These are phyloP conservation scores for Pseudopediastrum boryanum DNA, from an alignment of 139 green algal genomes.

Conservation along the genomic window DNA sequence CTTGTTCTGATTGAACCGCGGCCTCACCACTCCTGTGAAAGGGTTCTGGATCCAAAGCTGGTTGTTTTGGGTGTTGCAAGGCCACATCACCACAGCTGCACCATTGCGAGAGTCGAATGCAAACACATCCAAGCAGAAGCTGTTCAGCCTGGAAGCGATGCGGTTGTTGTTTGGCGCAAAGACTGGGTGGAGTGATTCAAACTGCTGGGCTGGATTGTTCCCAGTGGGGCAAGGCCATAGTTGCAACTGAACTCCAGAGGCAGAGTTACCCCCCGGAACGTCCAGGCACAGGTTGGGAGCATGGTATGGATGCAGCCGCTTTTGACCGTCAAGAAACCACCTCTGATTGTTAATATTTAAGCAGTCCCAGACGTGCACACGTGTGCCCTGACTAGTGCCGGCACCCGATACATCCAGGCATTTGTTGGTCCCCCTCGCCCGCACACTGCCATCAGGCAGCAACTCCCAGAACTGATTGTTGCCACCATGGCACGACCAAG, in stretches of 20 bases:
- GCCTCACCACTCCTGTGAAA: neutral
- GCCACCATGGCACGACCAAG: neutral
- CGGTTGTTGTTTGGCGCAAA: too few relatives aligned
- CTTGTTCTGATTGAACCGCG: neutral
- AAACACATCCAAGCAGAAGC: too few relatives aligned
- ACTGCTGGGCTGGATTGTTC: too few relatives aligned
- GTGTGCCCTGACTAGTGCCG: neutral
- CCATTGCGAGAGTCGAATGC: too few relatives aligned
- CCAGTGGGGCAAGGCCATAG: neutral
- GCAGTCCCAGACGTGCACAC: neutral
- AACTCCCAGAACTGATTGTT: neutral
- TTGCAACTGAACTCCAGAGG: too few relatives aligned
- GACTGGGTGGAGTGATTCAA: too few relatives aligned
- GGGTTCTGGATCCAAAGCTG: neutral
- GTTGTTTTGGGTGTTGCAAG: neutral
- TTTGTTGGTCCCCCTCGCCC: neutral
- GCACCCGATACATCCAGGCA: neutral
- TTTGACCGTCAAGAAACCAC: too few relatives aligned
- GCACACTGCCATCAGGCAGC: neutral
- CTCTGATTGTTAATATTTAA: neutral
- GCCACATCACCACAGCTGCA: neutral
- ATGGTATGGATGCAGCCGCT: too few relatives aligned
- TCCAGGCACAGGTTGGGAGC: too few relatives aligned
- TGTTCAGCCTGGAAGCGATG: too few relatives aligned
- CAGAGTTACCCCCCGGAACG: too few relatives aligned